phyloP scores from a whole-genome alignment of 208 protist genomes.

The Crithidia thermophila region DNA sequence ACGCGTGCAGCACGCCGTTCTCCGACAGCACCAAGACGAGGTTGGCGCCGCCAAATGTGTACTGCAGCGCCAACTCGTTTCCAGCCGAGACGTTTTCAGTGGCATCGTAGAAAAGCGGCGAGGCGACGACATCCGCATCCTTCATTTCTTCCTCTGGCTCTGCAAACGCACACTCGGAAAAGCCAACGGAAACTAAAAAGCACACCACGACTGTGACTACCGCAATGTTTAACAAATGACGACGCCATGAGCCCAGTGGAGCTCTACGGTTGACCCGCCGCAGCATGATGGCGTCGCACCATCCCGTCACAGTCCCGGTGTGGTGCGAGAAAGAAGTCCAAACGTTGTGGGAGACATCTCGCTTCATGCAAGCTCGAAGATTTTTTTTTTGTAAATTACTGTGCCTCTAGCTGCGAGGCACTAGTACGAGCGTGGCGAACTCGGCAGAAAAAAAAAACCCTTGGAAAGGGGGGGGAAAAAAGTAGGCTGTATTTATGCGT shows the following conservation, averaged over 20 bases:
- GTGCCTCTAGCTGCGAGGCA: neutral
- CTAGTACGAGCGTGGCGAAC: neutral
- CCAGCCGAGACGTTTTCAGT: too few species aligned
- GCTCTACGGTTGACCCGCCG: too few species aligned
- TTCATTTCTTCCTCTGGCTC: too few species aligned
- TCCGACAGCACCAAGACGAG: slow-evolving; percentile 54
- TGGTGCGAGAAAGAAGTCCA: neutral
- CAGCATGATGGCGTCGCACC: too few species aligned
- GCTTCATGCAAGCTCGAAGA: slow-evolving; percentile 5
- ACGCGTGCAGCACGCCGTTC: slow-evolving; percentile 50
- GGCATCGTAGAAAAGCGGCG: too few species aligned
- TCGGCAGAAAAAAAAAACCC: neutral
- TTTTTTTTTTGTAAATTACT: neutral
- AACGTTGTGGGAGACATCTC: neutral
- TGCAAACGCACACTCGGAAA: too few species aligned
- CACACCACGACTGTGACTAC: too few species aligned
- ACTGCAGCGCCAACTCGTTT: slow-evolving; percentile 35
- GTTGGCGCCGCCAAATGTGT: slow-evolving; percentile 36
- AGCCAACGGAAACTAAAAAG: too few species aligned
- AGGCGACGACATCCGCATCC: neutral
- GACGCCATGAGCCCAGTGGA: too few species aligned
- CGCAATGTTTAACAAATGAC: too few species aligned
- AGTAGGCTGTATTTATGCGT: neutral
- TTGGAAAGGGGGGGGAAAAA: neutral
- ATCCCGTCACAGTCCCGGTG: too few species aligned